Evolutionary conservation across 176 grass and related monocot genomes (phyloP).

Genomic region (Zea luxurians): DNA sequence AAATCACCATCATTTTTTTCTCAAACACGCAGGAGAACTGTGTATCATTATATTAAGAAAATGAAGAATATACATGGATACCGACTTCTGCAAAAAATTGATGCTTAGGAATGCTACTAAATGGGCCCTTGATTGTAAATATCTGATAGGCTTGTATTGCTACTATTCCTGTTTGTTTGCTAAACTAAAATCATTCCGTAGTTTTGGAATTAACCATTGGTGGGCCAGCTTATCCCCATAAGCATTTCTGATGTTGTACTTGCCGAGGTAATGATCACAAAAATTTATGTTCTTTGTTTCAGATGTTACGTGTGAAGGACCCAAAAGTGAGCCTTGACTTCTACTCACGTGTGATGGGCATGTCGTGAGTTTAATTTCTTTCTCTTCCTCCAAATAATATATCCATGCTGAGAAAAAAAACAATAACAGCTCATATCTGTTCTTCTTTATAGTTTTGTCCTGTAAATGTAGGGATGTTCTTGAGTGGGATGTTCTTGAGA

Average conservation of each 20-base stretch:
- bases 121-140: not conserved
- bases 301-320: conserved; percentile 96
- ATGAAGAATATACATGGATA: not conserved
- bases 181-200: not conserved
- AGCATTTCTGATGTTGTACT: not conserved
- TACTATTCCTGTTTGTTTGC: not conserved
- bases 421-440: conserved; percentile 9
- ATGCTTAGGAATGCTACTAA: not conserved
- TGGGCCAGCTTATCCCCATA: not conserved
- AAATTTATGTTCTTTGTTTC: conserved; percentile 28
- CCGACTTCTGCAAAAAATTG: not conserved
- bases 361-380: conserved; percentile 73
- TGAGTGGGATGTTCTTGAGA: too few species aligned
- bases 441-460: not conserved
- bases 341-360: conserved; percentile 93
- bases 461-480: not conserved
- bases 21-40: too few species aligned
- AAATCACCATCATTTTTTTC: not conserved
- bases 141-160: not conserved
- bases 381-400: not conserved
- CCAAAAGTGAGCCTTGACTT: conserved; percentile 96
- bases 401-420: not conserved
- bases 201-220: not conserved
- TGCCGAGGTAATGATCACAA: not conserved
- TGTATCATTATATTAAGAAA: too few species aligned